A percentile compares a stretch with the other conserved stretches of the same genome.
These are phyloP conservation scores for Helianthus annuus DNA, from an alignment of 129 eudicot genomes.

Conservation along the genomic window DNA sequence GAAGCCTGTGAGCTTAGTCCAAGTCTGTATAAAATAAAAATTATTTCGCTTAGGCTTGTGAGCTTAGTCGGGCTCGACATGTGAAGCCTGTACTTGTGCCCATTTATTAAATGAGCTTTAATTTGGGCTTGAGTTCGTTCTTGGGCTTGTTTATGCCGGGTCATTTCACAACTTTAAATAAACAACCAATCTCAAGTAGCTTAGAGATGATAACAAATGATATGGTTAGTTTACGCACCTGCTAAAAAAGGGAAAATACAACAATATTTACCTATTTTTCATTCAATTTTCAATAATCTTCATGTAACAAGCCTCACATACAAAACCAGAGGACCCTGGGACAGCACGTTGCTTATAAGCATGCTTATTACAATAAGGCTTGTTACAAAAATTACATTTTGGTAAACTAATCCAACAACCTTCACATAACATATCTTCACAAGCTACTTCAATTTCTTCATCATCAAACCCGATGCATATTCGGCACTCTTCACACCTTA, in stretches of 20 bases:
- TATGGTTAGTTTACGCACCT: neutral
- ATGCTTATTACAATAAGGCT: slow-evolving; percentile 70
- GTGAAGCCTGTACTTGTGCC: no score
- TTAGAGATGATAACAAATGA: neutral
- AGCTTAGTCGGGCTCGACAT: no score
- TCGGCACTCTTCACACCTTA: slow-evolving; percentile 74
- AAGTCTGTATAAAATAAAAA: no score
- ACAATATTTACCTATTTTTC: neutral
- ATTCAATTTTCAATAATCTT: slow-evolving; percentile 6
- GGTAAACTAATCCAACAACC: slow-evolving; percentile 73
- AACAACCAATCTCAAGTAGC: neutral
- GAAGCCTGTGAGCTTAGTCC: no score
- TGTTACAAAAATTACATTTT: slow-evolving; percentile 73
- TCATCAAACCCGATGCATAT: slow-evolving; percentile 47
- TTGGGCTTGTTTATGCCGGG: no score
- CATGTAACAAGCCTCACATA: slow-evolving; percentile 55
- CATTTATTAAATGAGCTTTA: no score
- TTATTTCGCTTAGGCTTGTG: no score
- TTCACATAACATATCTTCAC: slow-evolving; percentile 59
- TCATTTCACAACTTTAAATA: no score
- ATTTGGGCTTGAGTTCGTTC: no score
- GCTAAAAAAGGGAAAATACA: neutral
- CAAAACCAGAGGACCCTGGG: slow-evolving; percentile 45
- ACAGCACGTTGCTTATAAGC: slow-evolving; percentile 33
- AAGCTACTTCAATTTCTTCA: slow-evolving; percentile 59